phyloP scores from a whole-genome alignment of 371 early-diverging fungal genomes.

The Thermomucor indicae-seudaticae region DNA sequence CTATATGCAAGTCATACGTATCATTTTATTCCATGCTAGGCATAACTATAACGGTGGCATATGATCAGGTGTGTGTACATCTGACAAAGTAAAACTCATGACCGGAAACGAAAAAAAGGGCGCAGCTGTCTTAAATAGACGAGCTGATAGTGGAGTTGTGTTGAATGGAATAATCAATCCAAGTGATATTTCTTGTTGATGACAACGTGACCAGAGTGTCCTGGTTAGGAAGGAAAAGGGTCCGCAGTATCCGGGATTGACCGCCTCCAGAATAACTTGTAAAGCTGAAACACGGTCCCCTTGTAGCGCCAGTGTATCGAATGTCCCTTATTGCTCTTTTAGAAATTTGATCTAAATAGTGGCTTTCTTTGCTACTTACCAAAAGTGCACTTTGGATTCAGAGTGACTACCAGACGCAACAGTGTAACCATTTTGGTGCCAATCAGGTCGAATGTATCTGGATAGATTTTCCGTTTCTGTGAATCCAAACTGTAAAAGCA shows the following conservation, averaged over 20 bases:
- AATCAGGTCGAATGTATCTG: slow-evolving; percentile 30
- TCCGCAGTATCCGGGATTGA: slow-evolving; percentile 11
- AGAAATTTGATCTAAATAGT: neutral
- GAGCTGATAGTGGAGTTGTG: no score
- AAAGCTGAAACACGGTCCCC: slow-evolving; percentile 16
- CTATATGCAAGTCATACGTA: no score
- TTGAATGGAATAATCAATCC: slow-evolving; percentile 33
- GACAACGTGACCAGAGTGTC: slow-evolving; percentile 20
- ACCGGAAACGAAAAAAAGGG: no score
- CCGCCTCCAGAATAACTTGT: no score
- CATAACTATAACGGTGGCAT: no score
- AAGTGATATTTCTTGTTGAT: slow-evolving; percentile 19
- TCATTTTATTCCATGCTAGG: no score
- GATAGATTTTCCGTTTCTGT: slow-evolving; percentile 26
- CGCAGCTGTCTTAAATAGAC: no score
- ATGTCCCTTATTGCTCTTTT: slow-evolving; percentile 33
- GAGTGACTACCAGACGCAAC: slow-evolving; percentile 29
- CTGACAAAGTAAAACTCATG: no score
- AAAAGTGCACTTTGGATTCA: slow-evolving; percentile 28
- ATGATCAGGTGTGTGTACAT: no score
- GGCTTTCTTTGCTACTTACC: slow-evolving; percentile 11
- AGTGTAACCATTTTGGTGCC: slow-evolving; percentile 35
- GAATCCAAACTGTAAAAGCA: slow-evolving; percentile 27
- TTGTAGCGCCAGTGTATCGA: slow-evolving; percentile 20
- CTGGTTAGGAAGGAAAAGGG: slow-evolving; percentile 22